These are phyloP conservation scores for Achaetomiella virescens DNA, from an alignment of 495 filamentous ascomycete species.

Conservation along the genomic window DNA sequence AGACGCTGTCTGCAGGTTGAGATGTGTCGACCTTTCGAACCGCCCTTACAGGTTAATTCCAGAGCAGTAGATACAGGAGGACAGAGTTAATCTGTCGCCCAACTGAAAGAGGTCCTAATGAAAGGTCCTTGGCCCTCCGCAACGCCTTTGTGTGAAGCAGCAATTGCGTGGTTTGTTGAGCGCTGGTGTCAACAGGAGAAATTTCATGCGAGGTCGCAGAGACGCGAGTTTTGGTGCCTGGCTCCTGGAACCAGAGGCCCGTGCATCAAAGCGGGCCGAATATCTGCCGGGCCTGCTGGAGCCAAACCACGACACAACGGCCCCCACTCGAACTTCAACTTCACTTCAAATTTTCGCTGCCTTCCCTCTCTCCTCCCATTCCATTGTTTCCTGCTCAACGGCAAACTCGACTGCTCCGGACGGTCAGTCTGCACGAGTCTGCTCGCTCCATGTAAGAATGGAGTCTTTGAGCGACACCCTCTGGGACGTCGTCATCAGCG, in stretches of 20 bases:
- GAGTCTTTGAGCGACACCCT: conserved; percentile 69
- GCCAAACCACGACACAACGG: not conserved
- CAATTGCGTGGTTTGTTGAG: conserved; percentile 39
- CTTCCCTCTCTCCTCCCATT: conserved; percentile 14
- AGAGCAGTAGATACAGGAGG: conserved; percentile 97
- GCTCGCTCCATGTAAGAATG: conserved; percentile 48
- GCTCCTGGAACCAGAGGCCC: not conserved
- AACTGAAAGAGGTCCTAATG: conserved; percentile 57
- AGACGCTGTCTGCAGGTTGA: not conserved
- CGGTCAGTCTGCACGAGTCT: conserved; percentile 17
- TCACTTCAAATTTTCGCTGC: conserved; percentile 32
- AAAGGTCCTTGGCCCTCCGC: conserved; percentile 51
- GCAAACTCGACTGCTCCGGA: conserved; percentile 15
- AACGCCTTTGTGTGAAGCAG: conserved; percentile 37
- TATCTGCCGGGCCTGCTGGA: conserved; percentile 9
- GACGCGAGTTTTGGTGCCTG: not conserved
- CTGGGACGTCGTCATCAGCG: conserved; percentile 89
- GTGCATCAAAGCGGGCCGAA: conserved; percentile 21
- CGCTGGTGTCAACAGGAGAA: conserved; percentile 43
- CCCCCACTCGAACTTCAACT: conserved; percentile 18
- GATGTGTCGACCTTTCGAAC: conserved; percentile 60
- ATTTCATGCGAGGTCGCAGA: not conserved
- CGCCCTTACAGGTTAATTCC: conserved; percentile 73
- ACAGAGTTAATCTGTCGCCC: conserved; percentile 61
- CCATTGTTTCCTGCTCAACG: conserved; percentile 20